Percentiles rank a stretch among this genome's conserved stretches.
phyloP scores from a whole-genome alignment of 768 basidiomycete species.

The Clitopilus hobsonii region DNA sequence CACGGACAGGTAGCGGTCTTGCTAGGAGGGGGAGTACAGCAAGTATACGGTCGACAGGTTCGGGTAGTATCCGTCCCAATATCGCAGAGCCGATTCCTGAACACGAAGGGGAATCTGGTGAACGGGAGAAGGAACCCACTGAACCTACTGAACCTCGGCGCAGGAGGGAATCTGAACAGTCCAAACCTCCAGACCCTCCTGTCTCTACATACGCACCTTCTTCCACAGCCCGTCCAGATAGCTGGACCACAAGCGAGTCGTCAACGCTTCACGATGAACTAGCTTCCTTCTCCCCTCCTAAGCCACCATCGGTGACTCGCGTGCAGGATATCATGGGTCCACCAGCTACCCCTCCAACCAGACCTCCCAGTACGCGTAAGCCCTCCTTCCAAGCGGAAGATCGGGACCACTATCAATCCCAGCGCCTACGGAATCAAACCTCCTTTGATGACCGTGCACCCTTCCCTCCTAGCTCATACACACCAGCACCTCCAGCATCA shows the following conservation, averaged over 20 bases:
- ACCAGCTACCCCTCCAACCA: neutral
- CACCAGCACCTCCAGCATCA: neutral
- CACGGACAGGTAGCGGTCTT: constrained; percentile 36
- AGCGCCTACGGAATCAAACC: constrained; percentile 8
- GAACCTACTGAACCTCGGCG: constrained; percentile 8
- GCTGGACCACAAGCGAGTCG: neutral
- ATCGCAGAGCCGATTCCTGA: constrained; percentile 36
- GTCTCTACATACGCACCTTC: no score
- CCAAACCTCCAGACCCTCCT: constrained; percentile 4
- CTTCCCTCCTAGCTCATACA: neutral
- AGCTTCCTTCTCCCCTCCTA: neutral
- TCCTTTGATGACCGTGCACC: constrained; percentile 18
- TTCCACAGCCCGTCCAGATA: neutral
- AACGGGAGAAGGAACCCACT: constrained; percentile 1
- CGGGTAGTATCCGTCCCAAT: constrained; percentile 33
- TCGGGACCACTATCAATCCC: constrained; percentile 5
- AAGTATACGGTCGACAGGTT: constrained; percentile 43
- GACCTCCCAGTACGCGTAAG: neutral
- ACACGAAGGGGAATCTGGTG: constrained; percentile 18
- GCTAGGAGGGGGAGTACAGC: constrained; percentile 44
- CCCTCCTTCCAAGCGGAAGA: constrained; percentile 15
- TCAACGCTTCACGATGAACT: neutral
- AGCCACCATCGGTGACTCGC: neutral
- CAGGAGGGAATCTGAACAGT: constrained; percentile 3
- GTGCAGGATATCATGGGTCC: neutral